A percentile compares a stretch with the other conserved stretches of the same genome.
These are phyloP conservation scores for Colletotrichum agaves DNA, from an alignment of 2,329 filamentous ascomycete species.

Conservation along the genomic window DNA sequence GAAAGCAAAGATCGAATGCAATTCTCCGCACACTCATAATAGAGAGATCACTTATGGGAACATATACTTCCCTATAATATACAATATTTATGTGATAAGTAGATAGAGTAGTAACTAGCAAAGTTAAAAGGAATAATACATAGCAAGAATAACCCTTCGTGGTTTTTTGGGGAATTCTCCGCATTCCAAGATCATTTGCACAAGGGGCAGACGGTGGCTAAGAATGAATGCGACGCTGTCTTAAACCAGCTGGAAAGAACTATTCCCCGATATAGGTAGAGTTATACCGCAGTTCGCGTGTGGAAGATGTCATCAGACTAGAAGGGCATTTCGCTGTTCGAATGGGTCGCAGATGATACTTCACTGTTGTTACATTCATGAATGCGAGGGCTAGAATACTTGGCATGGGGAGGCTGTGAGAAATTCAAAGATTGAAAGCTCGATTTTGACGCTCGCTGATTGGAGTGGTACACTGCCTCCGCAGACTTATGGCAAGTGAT, in stretches of 20 bases:
- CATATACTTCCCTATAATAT: not conserved
- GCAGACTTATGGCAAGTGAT: not conserved
- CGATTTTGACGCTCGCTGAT: not conserved
- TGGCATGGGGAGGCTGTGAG: not conserved
- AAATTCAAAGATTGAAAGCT: not conserved
- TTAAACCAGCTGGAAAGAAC: not conserved
- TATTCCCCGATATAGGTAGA: not conserved
- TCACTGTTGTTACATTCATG: not conserved
- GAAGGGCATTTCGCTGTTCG: not conserved
- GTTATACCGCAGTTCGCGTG: not conserved
- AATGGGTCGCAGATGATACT: not conserved
- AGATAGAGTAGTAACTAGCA: not conserved
- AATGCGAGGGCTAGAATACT: not conserved
- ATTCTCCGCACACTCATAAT: not conserved
- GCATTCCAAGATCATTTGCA: not conserved
- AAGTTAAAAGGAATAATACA: not conserved
- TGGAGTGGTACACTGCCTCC: not conserved
- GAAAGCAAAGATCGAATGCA: not conserved
- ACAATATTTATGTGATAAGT: not conserved
- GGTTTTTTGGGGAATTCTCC: not conserved
- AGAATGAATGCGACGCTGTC: not conserved
- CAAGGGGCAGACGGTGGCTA: not conserved
- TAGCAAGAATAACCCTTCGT: not conserved
- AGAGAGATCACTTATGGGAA: not conserved
- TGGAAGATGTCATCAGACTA: not conserved